phyloP scores from a whole-genome alignment of 306 rosid genomes.

The Cucurbita pepo region DNA sequence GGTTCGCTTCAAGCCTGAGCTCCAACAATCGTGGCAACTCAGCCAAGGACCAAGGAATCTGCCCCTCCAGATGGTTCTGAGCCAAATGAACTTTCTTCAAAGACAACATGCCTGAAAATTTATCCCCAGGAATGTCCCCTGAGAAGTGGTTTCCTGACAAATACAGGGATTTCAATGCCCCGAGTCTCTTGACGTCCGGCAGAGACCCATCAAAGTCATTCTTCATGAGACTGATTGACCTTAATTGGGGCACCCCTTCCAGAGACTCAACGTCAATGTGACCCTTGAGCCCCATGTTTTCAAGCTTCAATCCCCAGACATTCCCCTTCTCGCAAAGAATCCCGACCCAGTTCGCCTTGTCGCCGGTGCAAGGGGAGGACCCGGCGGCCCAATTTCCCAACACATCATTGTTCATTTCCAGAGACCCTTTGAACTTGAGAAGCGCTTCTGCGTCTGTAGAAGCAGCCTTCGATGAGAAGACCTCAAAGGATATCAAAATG shows the following conservation, averaged over 20 bases:
- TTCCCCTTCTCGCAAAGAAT: constrained; percentile 31
- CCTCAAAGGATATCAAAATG: not conserved
- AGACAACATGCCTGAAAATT: constrained; percentile 31
- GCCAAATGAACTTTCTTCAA: constrained; percentile 58
- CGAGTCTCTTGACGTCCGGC: constrained; percentile 29
- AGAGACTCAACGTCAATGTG: constrained; percentile 31
- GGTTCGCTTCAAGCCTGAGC: constrained; percentile 42
- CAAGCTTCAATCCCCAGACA: constrained; percentile 46
- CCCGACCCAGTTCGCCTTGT: constrained; percentile 32
- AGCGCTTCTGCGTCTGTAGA: constrained; percentile 21
- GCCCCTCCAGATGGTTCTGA: constrained; percentile 36
- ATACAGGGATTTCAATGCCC: constrained; percentile 31
- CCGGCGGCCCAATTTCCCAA: constrained; percentile 29
- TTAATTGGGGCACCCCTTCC: constrained; percentile 20
- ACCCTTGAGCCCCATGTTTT: constrained; percentile 53
- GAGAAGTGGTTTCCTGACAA: constrained; percentile 51
- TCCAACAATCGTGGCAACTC: constrained; percentile 33
- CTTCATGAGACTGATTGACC: constrained; percentile 42
- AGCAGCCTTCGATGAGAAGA: not conserved
- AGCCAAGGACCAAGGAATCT: constrained; percentile 36
- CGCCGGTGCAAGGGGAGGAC: constrained; percentile 23
- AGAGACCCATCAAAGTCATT: constrained; percentile 34
- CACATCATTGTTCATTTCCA: constrained; percentile 11
- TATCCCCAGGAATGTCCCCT: constrained; percentile 26
- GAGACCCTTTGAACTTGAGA: constrained; percentile 39